Percentiles rank a stretch among this genome's conserved stretches.
Evolutionary conservation across 345 rosid species (phyloP).

Genomic region (Gossypium australe): DNA sequence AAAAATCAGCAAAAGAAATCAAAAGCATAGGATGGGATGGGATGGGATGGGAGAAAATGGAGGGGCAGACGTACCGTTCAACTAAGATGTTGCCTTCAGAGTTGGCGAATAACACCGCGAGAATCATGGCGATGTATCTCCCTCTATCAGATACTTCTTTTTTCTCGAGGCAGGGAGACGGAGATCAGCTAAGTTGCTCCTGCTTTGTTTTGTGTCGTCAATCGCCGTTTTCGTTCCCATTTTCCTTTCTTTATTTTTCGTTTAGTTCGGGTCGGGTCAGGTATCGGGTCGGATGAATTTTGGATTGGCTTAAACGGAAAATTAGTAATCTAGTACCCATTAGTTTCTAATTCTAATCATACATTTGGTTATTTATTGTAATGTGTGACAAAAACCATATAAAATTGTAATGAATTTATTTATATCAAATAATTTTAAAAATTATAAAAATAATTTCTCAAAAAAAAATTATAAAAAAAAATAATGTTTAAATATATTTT

Average conservation of each 20-base stretch:
- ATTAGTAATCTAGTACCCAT: too few relatives aligned
- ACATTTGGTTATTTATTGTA: too few relatives aligned
- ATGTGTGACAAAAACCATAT: too few relatives aligned
- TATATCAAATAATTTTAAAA: too few relatives aligned
- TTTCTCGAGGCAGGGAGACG: background rate
- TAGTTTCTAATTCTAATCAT: too few relatives aligned
- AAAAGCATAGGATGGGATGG: background rate
- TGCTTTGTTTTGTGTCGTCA: background rate
- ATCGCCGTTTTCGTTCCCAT: background rate
- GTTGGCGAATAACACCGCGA: constrained; percentile 62
- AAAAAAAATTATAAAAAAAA: too few relatives aligned
- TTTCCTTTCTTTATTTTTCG: background rate
- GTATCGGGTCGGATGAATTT: too few relatives aligned
- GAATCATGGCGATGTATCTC: constrained; percentile 36
- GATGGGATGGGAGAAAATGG: background rate
- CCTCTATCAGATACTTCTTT: background rate
- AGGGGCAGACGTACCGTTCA: constrained; percentile 41
- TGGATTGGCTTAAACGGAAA: too few relatives aligned
- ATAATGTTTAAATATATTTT: too few relatives aligned
- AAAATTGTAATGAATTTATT: too few relatives aligned
- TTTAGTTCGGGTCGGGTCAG: too few relatives aligned
- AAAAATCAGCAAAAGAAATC: background rate
- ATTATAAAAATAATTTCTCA: too few relatives aligned
- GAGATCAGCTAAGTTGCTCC: background rate
- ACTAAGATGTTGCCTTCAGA: constrained; percentile 65